These are phyloP conservation scores for Pseudogymnoascus sp. DNA, from an alignment of 2,329 filamentous ascomycete genomes.

Conservation along the genomic window DNA sequence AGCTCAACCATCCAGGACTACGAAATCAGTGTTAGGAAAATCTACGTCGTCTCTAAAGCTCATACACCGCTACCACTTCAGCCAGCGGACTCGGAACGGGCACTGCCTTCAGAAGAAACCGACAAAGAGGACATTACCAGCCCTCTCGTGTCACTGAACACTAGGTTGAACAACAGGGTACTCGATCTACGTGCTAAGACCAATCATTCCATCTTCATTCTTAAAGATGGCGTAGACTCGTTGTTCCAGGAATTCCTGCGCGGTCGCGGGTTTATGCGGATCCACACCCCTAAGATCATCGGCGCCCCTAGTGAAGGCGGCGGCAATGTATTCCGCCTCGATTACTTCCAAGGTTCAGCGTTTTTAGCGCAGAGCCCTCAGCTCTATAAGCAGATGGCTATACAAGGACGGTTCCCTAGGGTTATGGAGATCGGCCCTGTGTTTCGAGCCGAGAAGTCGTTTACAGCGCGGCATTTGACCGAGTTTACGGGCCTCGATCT, in stretches of 20 bases:
- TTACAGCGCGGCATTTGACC: too few species aligned
- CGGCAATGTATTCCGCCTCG: too few species aligned
- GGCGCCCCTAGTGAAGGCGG: too few species aligned
- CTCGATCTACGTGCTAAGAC: constrained; percentile 58
- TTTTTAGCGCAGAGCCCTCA: too few species aligned
- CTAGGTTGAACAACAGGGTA: constrained; percentile 58
- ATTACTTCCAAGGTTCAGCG: too few species aligned
- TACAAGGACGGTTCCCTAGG: too few species aligned
- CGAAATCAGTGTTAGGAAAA: constrained; percentile 56
- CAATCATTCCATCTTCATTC: constrained; percentile 59
- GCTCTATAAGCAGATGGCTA: too few species aligned
- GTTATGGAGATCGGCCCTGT: too few species aligned
- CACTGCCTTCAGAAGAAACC: constrained; percentile 27
- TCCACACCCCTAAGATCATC: too few species aligned
- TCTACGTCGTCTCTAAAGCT: constrained; percentile 46
- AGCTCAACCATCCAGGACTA: constrained; percentile 54
- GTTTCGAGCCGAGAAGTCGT: too few species aligned
- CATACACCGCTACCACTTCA: neutral
- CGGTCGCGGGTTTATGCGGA: neutral
- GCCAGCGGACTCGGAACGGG: constrained; percentile 33
- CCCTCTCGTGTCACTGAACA: constrained; percentile 56
- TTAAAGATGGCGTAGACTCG: constrained; percentile 53
- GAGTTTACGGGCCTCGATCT: constrained; percentile 34
- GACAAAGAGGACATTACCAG: constrained; percentile 26
- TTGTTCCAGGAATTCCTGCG: constrained; percentile 56